These are phyloP conservation scores for Pichia ethanolica DNA, from an alignment of 805 yeast species.

Conservation along the genomic window DNA sequence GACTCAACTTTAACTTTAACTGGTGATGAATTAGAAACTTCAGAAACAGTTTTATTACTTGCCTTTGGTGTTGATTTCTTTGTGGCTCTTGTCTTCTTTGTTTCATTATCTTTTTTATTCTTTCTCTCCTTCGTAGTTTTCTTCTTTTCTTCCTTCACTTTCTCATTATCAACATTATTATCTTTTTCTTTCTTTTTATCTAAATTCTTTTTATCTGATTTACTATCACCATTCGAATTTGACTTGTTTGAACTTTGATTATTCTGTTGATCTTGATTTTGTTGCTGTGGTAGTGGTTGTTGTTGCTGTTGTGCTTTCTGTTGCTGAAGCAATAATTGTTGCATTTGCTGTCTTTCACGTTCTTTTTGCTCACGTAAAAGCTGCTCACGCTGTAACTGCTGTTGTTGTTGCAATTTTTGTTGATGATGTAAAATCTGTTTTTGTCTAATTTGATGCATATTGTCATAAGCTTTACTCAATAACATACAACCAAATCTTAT, in stretches of 20 bases:
- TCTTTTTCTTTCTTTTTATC: neutral
- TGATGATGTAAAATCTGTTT: conserved; percentile 41
- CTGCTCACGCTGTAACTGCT: conserved; percentile 24
- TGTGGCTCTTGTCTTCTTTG: neutral
- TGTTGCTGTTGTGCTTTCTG: conserved; percentile 13
- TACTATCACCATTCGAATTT: neutral
- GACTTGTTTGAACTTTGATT: neutral
- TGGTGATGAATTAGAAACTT: conserved; percentile 1
- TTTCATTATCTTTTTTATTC: conserved; percentile 4
- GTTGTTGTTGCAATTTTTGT: conserved; percentile 28
- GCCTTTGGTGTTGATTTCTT: conserved; percentile 4
- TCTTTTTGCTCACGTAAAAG: conserved; percentile 16
- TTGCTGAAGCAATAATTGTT: conserved; percentile 4
- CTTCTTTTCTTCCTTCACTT: neutral
- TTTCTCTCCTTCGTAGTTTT: conserved; percentile 5
- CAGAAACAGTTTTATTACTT: conserved; percentile 1
- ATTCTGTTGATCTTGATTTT: neutral
- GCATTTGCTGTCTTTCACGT: conserved; percentile 6
- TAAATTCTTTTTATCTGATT: neutral
- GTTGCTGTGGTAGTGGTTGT: neutral
- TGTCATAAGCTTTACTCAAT: conserved; percentile 79
- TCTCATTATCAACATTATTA: neutral
- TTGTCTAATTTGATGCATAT: conserved; percentile 68
- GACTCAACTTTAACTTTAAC: conserved; percentile 5
- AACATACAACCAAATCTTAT: conserved; percentile 90